Percentiles rank a stretch among this genome's conserved stretches.
Conservation (phyloP, 2,329 filamentous ascomycete genomes). For the Pestalotiopsis sp. region DNA sequence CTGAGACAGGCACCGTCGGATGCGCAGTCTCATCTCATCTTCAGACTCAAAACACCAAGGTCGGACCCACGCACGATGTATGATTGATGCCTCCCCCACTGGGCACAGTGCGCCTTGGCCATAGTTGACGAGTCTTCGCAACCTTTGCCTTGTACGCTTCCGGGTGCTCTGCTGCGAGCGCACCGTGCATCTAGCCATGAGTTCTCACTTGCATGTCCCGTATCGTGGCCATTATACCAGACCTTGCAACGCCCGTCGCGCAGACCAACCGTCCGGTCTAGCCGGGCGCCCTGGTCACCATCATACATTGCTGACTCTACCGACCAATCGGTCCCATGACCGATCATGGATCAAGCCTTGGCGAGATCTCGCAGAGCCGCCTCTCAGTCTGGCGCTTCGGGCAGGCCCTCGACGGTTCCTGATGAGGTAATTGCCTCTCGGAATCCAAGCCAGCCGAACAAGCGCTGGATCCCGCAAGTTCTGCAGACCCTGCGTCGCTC, state of each 20-base stretch:
- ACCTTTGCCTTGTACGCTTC: background rate
- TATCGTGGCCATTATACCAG: background rate
- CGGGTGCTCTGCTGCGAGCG: background rate
- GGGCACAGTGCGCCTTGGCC: background rate
- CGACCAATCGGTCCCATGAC: conserved; percentile 8
- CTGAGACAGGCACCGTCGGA: conserved; percentile 30
- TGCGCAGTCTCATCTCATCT: conserved; percentile 33
- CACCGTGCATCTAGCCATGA: background rate
- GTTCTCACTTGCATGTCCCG: background rate
- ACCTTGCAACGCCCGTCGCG: background rate
- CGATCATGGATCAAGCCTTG: conserved; percentile 3
- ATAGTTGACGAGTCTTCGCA: background rate
- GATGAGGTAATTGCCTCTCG: conserved; percentile 4
- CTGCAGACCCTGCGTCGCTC: conserved; percentile 2
- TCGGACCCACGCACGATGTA: background rate
- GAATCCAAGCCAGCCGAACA: conserved; percentile 5
- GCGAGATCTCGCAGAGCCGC: conserved; percentile 7
- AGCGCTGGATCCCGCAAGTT: background rate
- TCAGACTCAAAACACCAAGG: conserved; percentile 22
- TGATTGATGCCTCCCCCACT: background rate
- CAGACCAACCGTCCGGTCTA: background rate
- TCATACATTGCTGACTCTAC: background rate
- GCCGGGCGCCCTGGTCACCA: background rate
- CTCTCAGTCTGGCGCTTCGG: conserved; percentile 4
- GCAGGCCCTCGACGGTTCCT: background rate